Evolutionary conservation across 2,329 filamentous ascomycete species (phyloP).

Genomic region (Kalmusia sp.): DNA sequence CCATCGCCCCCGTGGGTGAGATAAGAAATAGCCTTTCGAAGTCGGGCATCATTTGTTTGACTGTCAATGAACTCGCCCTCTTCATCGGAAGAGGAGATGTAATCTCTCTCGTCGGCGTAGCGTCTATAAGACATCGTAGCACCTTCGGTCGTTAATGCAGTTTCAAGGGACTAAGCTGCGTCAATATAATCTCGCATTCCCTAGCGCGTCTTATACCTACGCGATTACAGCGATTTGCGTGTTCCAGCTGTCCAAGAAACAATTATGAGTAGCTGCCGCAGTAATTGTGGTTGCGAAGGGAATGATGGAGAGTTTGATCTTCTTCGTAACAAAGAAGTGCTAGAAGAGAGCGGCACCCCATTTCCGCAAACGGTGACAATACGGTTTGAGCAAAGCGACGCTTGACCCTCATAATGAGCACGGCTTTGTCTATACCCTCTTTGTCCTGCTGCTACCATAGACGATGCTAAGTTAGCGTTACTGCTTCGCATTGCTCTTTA

Average conservation of each 20-base stretch:
- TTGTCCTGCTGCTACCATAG: too few relatives aligned
- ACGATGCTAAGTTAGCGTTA: too few relatives aligned
- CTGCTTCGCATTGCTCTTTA: not conserved
- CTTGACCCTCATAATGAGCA: not conserved
- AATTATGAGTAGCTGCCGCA: not conserved
- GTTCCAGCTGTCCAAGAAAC: too few relatives aligned
- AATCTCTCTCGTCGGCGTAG: not conserved
- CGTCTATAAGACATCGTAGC: not conserved
- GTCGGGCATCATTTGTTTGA: slow-evolving; percentile 26
- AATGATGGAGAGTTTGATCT: slow-evolving; percentile 7
- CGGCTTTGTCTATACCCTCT: not conserved
- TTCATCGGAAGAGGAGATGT: not conserved
- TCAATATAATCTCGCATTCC: not conserved
- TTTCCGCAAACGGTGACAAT: slow-evolving; percentile 22
- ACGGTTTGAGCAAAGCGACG: not conserved
- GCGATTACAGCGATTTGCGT: too few relatives aligned
- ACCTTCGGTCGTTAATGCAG: not conserved
- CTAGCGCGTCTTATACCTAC: not conserved
- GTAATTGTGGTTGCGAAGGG: not conserved
- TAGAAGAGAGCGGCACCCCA: slow-evolving; percentile 14
- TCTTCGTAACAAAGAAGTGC: slow-evolving; percentile 19
- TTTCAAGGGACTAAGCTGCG: not conserved
- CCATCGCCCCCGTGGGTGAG: slow-evolving; percentile 27
- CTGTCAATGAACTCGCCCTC: not conserved
- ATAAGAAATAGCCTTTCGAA: slow-evolving; percentile 38